Percentiles rank a stretch among this genome's conserved stretches.
Evolutionary conservation across 1,139 yeast species (phyloP).

Genomic region (Ashbya aceris): DNA sequence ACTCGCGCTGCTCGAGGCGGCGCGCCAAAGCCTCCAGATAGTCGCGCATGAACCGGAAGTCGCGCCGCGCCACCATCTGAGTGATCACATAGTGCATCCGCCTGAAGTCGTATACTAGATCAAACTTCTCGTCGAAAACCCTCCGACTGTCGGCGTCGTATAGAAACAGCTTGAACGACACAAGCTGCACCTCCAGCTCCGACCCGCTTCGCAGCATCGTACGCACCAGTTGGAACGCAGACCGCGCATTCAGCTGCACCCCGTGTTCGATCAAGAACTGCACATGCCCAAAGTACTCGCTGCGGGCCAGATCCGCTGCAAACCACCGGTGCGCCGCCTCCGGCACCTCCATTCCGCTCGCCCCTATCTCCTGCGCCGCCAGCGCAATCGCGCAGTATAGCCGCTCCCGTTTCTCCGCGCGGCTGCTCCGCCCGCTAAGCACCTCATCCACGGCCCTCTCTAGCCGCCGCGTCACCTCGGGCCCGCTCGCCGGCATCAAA

Average conservation of each 20-base stretch:
- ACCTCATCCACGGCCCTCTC: too few relatives aligned
- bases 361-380: too few relatives aligned
- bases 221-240: slow-evolving; percentile 10
- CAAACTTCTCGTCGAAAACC: slow-evolving; percentile 15
- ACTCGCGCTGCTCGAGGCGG: slow-evolving; percentile 14
- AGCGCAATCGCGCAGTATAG: too few relatives aligned
- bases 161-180: slow-evolving; percentile 21
- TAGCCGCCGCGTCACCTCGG: too few relatives aligned
- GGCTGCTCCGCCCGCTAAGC: too few relatives aligned
- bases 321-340: slow-evolving; percentile 23
- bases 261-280: slow-evolving; percentile 21
- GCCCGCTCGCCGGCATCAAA: too few relatives aligned
- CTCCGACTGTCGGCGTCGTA: slow-evolving; percentile 9
- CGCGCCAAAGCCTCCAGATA: slow-evolving; percentile 19
- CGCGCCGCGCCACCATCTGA: slow-evolving; percentile 11
- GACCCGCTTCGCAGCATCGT: slow-evolving; percentile 21
- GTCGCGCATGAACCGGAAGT: slow-evolving; percentile 14
- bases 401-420: too few relatives aligned
- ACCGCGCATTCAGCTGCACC: slow-evolving; percentile 14
- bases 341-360: slow-evolving; percentile 15
- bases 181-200: slow-evolving; percentile 21
- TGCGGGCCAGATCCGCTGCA: slow-evolving; percentile 12
- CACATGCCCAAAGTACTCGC: slow-evolving; percentile 18
- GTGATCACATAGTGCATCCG: slow-evolving; percentile 16
- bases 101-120: slow-evolving; percentile 16